These are phyloP conservation scores for Aspergillus costaricaensis DNA, from an alignment of 2,329 filamentous ascomycete species.

Conservation along the genomic window DNA sequence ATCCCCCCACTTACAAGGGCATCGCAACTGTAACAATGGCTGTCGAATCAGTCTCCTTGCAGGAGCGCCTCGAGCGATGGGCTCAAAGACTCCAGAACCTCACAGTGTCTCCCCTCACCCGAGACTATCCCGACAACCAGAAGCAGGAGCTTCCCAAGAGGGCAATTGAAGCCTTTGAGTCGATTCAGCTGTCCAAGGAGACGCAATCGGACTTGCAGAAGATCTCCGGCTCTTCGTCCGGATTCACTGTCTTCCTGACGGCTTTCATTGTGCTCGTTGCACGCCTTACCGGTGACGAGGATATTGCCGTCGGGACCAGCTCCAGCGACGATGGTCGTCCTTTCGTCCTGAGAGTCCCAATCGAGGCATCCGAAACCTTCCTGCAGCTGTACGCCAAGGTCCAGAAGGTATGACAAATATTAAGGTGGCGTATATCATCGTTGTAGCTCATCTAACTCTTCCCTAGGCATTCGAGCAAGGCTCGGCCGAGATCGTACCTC, in stretches of 20 bases:
- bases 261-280: conserved; percentile 48
- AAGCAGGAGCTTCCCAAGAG: conserved; percentile 40
- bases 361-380: conserved; percentile 45
- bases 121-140: conserved; percentile 46
- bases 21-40: conserved; percentile 34
- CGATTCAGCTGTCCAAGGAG: conserved; percentile 39
- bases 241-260: conserved; percentile 46
- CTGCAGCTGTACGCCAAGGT: conserved; percentile 43
- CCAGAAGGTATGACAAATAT: conserved; percentile 35
- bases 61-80: conserved; percentile 46
- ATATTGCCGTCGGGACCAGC: conserved; percentile 51
- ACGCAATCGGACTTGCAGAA: conserved; percentile 42
- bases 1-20: conserved; percentile 8
- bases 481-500: conserved; percentile 45
- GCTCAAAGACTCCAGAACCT: conserved; percentile 44
- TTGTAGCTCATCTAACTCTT: conserved; percentile 8
- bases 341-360: conserved; percentile 48
- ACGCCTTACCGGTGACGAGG: conserved; percentile 52
- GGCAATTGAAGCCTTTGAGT: conserved; percentile 47
- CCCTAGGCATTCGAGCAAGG: conserved; percentile 43
- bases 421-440: neutral
- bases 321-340: conserved; percentile 46
- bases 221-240: conserved; percentile 36
- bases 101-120: conserved; percentile 47
- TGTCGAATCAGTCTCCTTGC: conserved; percentile 35